phyloP scores from a whole-genome alignment of 768 basidiomycete genomes.

The Lactifluus hygrophoroides region DNA sequence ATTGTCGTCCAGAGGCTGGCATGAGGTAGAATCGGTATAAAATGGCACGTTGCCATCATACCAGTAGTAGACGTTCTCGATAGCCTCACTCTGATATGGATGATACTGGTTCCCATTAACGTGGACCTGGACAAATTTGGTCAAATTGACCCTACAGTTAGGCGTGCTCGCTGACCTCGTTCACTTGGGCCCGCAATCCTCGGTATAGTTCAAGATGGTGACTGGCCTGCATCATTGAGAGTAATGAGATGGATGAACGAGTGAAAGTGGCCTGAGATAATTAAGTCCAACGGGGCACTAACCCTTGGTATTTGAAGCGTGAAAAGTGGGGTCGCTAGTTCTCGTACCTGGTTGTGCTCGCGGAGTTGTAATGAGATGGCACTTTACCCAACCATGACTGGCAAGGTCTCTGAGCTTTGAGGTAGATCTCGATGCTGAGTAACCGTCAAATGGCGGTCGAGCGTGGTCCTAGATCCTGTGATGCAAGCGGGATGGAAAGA shows the following conservation, averaged over 20 bases:
- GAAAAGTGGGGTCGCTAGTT: constrained; percentile 12
- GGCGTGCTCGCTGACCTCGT: constrained; percentile 8
- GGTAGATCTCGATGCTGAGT: constrained; percentile 6
- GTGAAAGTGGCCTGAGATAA: background rate
- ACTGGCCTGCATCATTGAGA: background rate
- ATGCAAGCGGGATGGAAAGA: background rate
- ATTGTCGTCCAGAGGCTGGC: constrained; percentile 9
- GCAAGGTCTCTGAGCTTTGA: background rate
- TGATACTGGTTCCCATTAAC: constrained; percentile 1
- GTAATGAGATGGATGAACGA: background rate
- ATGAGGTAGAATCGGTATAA: constrained; percentile 6
- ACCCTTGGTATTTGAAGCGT: constrained; percentile 11
- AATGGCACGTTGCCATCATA: constrained; percentile 14
- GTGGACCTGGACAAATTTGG: constrained; percentile 13
- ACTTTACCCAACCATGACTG: background rate
- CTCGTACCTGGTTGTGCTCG: constrained; percentile 9
- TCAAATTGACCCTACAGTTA: constrained; percentile 5
- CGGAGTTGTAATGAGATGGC: constrained; percentile 10
- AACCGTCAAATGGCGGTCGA: background rate
- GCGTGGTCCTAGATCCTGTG: background rate
- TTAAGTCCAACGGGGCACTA: background rate
- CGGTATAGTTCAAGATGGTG: background rate
- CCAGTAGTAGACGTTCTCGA: constrained; percentile 16
- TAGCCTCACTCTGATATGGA: background rate
- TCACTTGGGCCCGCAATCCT: background rate